A percentile compares a stretch with the other conserved stretches of the same genome.
These are phyloP conservation scores for Coemansia sp. DNA, from an alignment of 192 early-diverging fungal species.

Conservation along the genomic window DNA sequence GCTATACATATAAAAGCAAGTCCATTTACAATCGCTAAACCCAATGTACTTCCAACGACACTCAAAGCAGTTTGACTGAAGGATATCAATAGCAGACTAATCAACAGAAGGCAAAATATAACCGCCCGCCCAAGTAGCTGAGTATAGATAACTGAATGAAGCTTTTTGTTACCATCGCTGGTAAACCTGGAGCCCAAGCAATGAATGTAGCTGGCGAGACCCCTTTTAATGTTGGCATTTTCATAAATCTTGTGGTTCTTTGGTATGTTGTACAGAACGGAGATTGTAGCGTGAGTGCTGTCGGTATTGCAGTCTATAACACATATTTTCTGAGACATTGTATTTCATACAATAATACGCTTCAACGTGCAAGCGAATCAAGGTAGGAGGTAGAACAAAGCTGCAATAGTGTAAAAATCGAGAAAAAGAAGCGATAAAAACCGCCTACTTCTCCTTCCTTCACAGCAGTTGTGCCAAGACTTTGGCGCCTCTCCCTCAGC, in stretches of 20 bases:
- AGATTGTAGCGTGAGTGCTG: background rate
- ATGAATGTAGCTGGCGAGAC: background rate
- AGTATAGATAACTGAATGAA: background rate
- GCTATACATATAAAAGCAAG: background rate
- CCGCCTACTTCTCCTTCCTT: background rate
- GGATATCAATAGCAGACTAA: background rate
- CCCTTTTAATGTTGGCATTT: background rate
- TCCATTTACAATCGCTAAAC: background rate
- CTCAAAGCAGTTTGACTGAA: background rate
- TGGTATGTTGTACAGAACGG: background rate
- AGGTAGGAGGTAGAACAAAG: background rate
- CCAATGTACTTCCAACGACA: background rate
- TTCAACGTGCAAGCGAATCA: background rate
- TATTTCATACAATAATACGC: background rate
- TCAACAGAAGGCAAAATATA: background rate
- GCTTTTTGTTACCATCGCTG: background rate
- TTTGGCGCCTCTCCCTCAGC: background rate
- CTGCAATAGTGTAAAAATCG: background rate
- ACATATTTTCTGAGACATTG: background rate
- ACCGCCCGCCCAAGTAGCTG: background rate
- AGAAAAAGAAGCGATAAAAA: background rate
- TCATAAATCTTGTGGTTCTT: background rate
- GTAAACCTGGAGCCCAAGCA: background rate
- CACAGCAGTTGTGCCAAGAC: background rate
- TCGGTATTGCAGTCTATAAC: background rate